Conservation (phyloP, 371 early-diverging fungal genomes). For the Mucor mucedo region DNA sequence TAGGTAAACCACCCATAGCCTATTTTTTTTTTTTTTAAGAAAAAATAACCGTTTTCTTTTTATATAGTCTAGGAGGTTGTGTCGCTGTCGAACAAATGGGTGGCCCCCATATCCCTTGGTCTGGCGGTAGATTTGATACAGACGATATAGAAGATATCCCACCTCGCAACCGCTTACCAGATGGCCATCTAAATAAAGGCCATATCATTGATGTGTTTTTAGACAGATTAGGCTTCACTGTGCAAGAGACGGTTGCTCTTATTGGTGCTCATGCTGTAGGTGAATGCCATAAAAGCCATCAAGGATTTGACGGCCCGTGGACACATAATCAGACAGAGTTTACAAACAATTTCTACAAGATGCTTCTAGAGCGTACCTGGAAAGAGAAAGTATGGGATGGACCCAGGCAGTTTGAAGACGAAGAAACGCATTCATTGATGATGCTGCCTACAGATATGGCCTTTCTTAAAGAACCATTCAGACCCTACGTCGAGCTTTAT, state of each 20-base stretch:
- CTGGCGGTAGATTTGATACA: conserved; percentile 78
- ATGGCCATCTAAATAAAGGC: conserved; percentile 70
- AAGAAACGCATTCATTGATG: conserved; percentile 70
- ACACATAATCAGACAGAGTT: conserved; percentile 84
- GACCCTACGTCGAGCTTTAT: conserved; percentile 73
- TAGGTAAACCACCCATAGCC: conserved; percentile 1
- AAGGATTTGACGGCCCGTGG: conserved; percentile 91
- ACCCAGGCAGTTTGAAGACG: conserved; percentile 74
- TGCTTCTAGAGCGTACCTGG: conserved; percentile 72
- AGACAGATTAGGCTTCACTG: conserved; percentile 59
- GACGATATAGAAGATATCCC: conserved; percentile 54
- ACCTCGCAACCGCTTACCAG: conserved; percentile 86
- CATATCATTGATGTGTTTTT: conserved; percentile 73
- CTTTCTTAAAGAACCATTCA: conserved; percentile 65
- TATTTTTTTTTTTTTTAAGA: no score
- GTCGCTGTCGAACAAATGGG: conserved; percentile 36
- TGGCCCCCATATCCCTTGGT: conserved; percentile 78
- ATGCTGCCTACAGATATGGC: conserved; percentile 90
- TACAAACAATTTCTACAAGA: conserved; percentile 79
- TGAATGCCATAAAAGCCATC: conserved; percentile 81
- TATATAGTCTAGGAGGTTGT: no score
- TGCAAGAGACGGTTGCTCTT: conserved; percentile 81
- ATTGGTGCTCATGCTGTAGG: conserved; percentile 88
- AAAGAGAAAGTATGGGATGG: conserved; percentile 64
- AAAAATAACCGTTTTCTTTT: no score